phyloP scores from a whole-genome alignment of 306 rosid genomes.

The Corylus avellana region DNA sequence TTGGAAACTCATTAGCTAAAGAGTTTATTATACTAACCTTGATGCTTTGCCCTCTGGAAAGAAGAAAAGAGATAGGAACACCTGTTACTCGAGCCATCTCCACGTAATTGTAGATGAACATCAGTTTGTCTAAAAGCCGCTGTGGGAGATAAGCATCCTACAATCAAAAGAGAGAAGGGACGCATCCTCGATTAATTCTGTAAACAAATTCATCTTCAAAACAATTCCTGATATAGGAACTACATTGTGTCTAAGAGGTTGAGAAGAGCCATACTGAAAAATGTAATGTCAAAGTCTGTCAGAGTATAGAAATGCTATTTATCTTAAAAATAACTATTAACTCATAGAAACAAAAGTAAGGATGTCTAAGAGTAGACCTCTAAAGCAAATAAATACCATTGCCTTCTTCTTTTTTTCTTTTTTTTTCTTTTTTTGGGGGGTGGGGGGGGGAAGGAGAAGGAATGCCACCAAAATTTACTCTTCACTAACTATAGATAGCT shows the following conservation, averaged over 20 bases:
- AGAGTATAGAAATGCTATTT: background rate
- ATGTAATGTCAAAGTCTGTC: background rate
- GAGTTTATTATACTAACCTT: conserved; percentile 46
- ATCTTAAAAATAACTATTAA: background rate
- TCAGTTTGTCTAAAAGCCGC: conserved; percentile 90
- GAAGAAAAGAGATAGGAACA: conserved; percentile 94
- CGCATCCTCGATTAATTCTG: background rate
- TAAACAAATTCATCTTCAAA: background rate
- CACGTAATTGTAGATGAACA: conserved; percentile 94
- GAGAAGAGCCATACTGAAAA: background rate
- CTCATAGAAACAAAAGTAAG: background rate
- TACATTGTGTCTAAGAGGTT: background rate
- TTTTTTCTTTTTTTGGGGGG: too few relatives aligned
- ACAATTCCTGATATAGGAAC: background rate
- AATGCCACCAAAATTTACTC: background rate
- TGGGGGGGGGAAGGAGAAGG: background rate
- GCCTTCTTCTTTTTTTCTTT: too few relatives aligned
- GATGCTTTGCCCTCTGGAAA: conserved; percentile 96
- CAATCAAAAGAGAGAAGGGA: conserved; percentile 24
- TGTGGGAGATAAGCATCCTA: conserved; percentile 99
- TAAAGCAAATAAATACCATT: background rate
- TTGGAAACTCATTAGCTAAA: background rate
- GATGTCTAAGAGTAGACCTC: background rate
- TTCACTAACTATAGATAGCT: background rate
- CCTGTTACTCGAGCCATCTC: conserved; percentile 99